These are phyloP conservation scores for Pulveroboletus sp. DNA, from an alignment of 768 basidiomycete genomes.

Conservation along the genomic window DNA sequence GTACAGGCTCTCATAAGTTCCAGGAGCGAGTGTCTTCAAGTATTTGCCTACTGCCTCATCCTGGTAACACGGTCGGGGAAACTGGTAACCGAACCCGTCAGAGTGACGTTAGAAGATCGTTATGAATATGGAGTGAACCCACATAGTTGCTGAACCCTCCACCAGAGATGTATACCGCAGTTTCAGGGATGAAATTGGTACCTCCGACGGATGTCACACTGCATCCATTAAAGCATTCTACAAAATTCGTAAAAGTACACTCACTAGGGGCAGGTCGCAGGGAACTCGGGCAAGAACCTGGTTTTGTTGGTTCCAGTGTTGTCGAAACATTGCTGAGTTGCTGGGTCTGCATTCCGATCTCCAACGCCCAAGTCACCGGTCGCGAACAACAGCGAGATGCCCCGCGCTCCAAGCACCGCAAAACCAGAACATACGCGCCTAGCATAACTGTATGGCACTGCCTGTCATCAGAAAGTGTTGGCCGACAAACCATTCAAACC, in stretches of 20 bases:
- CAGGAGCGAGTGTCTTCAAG: slow-evolving; percentile 41
- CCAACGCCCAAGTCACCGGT: slow-evolving; percentile 71
- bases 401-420: slow-evolving; percentile 65
- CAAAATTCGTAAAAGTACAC: background rate
- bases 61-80: slow-evolving; percentile 53
- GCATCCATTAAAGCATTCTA: background rate
- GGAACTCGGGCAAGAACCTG: slow-evolving; percentile 56
- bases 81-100: slow-evolving; percentile 31
- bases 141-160: slow-evolving; percentile 74
- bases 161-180: slow-evolving; percentile 56
- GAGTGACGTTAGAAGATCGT: background rate
- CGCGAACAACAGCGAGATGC: slow-evolving; percentile 58
- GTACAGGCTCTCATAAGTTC: slow-evolving; percentile 54
- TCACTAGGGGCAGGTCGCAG: slow-evolving; percentile 56
- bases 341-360: slow-evolving; percentile 50
- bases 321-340: slow-evolving; percentile 48
- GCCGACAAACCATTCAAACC: background rate
- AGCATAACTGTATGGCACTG: slow-evolving; percentile 58
- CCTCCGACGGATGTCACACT: slow-evolving; percentile 75
- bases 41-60: slow-evolving; percentile 39
- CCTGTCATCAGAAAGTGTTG: background rate
- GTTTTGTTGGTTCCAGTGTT: slow-evolving; percentile 55
- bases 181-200: slow-evolving; percentile 55
- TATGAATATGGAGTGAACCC: slow-evolving; percentile 7
- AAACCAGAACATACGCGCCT: slow-evolving; percentile 54